Base-by-base conservation (phyloP, 768 basidiomycete species). In the Mycena belliarum region DNA sequence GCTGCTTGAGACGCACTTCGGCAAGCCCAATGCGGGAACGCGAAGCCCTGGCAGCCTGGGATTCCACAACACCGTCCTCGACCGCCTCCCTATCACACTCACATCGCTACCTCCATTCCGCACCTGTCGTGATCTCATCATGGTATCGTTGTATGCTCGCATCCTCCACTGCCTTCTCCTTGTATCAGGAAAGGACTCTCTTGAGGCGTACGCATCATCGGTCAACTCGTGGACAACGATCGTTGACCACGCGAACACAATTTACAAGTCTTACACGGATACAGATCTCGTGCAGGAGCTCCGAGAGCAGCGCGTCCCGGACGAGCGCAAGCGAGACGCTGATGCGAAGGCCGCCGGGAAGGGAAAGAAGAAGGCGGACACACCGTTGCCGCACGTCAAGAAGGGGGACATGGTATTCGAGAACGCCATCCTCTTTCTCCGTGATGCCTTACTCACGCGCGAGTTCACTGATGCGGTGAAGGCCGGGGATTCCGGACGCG, bases 401-500 rank as follows among this genome's bases (percentile, higher is more conserved):
- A 49, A 46, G 15, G 54, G 68, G 0, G 70, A 69, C 24, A 63
- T 68, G 57, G 63, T 63, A 4, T 60, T 57, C 32, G 68, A 69
- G 53, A 70, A 73, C 49, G 65, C 65, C 8, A 33, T 65, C 7
- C 65, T 73, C 0, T 72, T 68, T 50, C n/a, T 70, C 14, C 69
- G 68, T 11, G 70, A 72, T 43, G 64, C 66, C 0, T 44, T 74
- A 3, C 12, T 69, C 0, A 60, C 68, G 2, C 63, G 64, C 24
- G 68, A 68, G 40, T 66, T 73, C 26, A 51, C 64, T 1, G 67
- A 71, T 44, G 66, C 72, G 0, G 60, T 72, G 57, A 71, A 72
- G 55, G 24, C 29, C 1, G 72, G 72, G 0, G 69, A 69, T 41
- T 70, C 71, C 6, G 73, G 71, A 3, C 63, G 68, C 4, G 52